These are phyloP conservation scores for Myxozyma neotropica DNA, from an alignment of 805 yeast genomes.

Conservation along the genomic window DNA sequence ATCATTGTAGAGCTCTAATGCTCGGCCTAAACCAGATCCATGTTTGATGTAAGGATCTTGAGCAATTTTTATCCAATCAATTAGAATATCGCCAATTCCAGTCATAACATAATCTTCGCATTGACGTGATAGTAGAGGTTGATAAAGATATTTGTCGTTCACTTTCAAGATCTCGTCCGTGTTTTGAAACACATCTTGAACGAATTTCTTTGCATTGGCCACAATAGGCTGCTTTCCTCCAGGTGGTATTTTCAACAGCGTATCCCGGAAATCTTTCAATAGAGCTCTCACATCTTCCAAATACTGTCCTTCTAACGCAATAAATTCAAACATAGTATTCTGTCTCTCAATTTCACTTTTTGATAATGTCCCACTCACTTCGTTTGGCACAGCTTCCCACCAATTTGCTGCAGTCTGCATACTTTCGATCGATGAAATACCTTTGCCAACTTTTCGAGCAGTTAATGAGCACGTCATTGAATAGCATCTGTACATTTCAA, in stretches of 20 bases:
- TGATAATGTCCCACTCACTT: slow-evolving; percentile 23
- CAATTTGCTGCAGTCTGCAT: slow-evolving; percentile 19
- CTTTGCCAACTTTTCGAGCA: slow-evolving; percentile 7
- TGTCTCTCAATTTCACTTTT: slow-evolving; percentile 60
- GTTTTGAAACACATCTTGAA: slow-evolving; percentile 58
- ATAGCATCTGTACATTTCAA: slow-evolving; percentile 36
- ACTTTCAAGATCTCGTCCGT: slow-evolving; percentile 58
- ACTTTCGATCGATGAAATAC: background rate
- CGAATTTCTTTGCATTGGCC: slow-evolving; percentile 57
- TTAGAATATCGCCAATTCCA: slow-evolving; percentile 63
- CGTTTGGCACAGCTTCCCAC: slow-evolving; percentile 21
- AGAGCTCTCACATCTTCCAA: slow-evolving; percentile 68
- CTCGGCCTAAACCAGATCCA: slow-evolving; percentile 49
- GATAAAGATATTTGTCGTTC: slow-evolving; percentile 57
- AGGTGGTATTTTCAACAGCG: slow-evolving; percentile 32
- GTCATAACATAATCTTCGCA: slow-evolving; percentile 65
- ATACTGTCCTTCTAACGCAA: slow-evolving; percentile 69
- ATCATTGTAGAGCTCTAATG: slow-evolving; percentile 51
- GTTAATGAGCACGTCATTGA: slow-evolving; percentile 38
- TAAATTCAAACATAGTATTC: slow-evolving; percentile 73
- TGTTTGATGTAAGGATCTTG: slow-evolving; percentile 57
- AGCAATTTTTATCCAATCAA: slow-evolving; percentile 66
- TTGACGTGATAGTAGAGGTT: slow-evolving; percentile 60
- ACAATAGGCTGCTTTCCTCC: slow-evolving; percentile 48
- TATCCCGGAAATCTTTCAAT: slow-evolving; percentile 58